Evolutionary conservation across 805 yeast genomes (phyloP), one percentile per base, ranked within the genome.

Genomic region (Lachancea mirantina): DNA sequence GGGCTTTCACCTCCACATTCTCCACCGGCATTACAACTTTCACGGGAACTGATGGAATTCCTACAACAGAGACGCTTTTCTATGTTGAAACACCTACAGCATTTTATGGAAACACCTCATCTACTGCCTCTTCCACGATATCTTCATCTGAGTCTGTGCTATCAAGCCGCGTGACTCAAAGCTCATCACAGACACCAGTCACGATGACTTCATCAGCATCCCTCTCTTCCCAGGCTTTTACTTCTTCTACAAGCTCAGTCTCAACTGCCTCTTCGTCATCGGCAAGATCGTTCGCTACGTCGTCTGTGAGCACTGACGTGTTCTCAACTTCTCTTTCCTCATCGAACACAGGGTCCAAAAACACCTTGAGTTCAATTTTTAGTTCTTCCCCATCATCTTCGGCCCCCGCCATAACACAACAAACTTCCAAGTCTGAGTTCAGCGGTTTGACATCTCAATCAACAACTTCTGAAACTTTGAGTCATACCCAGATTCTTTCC

Each of bases 71-170:
- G 13, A 32, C 35, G 9, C 23, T 38, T 5, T 40, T 35, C 15
- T 38, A 22, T 20, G 41, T 38, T n/a, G 39, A 39, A 5, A 40
- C 41, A 11, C 41, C 44, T 8, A 18, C 20, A 4, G 42, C 45
- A n/a, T 26, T 32, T 4, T 13, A 11, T 4, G 24, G 35, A 6
- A 19, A 21, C n/a, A 34, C 39, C 5, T 21, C 18, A 8, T 28
- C 42, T 2, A 36, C 42, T 2, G 13, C 11, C 15, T 17, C 20
- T 11, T 10, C 26, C 8, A 36, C 37, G 1, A 19, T 19, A 15
- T 35, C 42, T 3, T 39, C 35, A 17, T 8, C 14, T 13, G 35
- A 35, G n/a, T n/a, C n/a, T n/a, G n/a, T n/a, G n/a, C n/a, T n/a
- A n/a, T n/a, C n/a, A n/a, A n/a, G n/a, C n/a, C n/a, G n/a, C n/a